Base-by-base conservation (phyloP, 2,329 filamentous ascomycete genomes). In the Paramyrothecium roridum region DNA sequence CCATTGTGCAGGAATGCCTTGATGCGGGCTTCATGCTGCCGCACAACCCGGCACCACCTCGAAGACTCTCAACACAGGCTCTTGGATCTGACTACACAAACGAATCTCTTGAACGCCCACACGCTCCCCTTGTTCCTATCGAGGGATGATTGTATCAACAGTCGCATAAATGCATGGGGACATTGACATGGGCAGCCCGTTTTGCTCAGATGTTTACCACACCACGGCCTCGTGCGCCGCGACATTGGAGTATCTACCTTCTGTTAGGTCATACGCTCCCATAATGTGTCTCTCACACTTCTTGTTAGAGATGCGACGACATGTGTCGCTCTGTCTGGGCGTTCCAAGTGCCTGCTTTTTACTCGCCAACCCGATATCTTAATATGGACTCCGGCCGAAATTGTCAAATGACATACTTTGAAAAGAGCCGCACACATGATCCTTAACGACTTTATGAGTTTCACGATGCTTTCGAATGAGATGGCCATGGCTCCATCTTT, bases 1-100 rank as follows among this genome's bases (percentile, higher is more conserved):
- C 84, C 20, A 92, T 90, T 63, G 93, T 96, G 54, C 86, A 93
- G 70, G 80, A 79, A 19, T 88, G 93, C 70, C 79, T 97, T 59
- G 74, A 77, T 56, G 83, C 81, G 20, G 84, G 84, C 3, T 86
- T 85, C 63, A 70, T 63, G 23, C 73, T 87, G 33, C 74, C 79
- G 16, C 73, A 76, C 52, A 67, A 71, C 53, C 57, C 60, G 17
- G 50, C 68, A 52, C 83, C 72, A 19, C 57, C 82, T 74, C 63
- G 68, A 57, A 55, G 59, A 45, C 22, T 63, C 53, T 51, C 62
- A 55, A n/a, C 58, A 49, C 60, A 58, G 40, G 52, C 62, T 4
- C 54, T 52, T 13, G 55, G 60, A 43, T 51, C 56, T 30, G 64
- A 66, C 20, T 60, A 61, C 45, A 59, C 61, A 52, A 52, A 62